These are phyloP conservation scores for Phytophthora citricola DNA, from an alignment of 352 stramenopile genomes.

Conservation along the genomic window DNA sequence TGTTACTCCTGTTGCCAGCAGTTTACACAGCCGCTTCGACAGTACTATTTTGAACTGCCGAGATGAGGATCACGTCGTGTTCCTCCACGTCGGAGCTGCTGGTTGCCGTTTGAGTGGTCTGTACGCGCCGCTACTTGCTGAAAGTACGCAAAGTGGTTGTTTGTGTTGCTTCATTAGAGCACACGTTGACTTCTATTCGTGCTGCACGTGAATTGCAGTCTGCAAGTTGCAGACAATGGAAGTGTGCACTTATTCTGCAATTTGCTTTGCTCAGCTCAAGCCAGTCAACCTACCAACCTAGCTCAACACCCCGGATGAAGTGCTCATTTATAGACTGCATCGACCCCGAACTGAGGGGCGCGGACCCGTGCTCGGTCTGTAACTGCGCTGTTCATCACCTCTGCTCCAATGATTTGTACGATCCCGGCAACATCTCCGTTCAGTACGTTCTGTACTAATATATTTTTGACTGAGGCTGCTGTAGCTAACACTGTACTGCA, in stretches of 20 bases:
- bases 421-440: background rate
- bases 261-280: background rate
- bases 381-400: background rate
- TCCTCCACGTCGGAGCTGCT: background rate
- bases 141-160: background rate
- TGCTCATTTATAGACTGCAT: background rate
- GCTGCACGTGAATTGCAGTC: too few species aligned
- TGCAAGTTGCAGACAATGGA: too few species aligned
- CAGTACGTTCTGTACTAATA: background rate
- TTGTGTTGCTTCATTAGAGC: background rate
- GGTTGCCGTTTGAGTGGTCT: background rate
- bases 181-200: background rate
- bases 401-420: background rate
- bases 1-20: too few species aligned
- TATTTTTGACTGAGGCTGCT: background rate
- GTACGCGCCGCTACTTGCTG: too few species aligned
- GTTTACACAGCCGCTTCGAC: background rate
- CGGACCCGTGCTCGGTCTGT: background rate
- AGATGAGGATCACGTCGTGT: background rate
- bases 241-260: background rate
- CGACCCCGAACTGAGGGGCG: background rate
- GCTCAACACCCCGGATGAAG: too few species aligned
- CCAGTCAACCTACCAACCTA: background rate
- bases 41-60: background rate
- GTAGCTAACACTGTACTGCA: background rate